Evolutionary conservation across 108 stramenopile genomes (phyloP), one percentile per base, ranked within the genome.

Genomic region (Skeletonema menzelii): DNA sequence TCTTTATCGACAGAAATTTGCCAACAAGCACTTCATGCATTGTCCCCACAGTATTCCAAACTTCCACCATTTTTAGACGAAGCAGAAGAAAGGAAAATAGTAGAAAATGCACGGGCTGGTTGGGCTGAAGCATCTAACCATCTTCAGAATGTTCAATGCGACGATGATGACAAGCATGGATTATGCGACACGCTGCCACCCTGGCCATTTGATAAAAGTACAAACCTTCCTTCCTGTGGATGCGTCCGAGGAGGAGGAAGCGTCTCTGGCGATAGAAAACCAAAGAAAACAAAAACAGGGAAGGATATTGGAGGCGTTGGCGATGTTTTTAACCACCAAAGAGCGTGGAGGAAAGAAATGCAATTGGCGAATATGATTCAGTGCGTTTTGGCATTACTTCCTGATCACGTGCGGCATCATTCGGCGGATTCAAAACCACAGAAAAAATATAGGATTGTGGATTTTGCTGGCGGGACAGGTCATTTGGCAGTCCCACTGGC

Each of bases 381-480:
- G 28, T 90, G 91, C 27, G 83, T 92, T 27, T 67, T 90, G 27
- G 70, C 84, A 14, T 63, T 91, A 67, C 57, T 88, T 35, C 85
- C 84, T 37, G n/a, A 69, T 40, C 34, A 47, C n/a, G 27, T 73
- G 56, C 44, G 40, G 24, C 69, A 65, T 26, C 60, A 26, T 15
- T 27, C 14, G 12, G 32, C 42, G 0, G 13, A 42, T 1, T 42
- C 40, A n/a, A 42, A 42, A 15, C n/a, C 15, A 38, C 34, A 27
- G 62, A 31, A 70, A 44, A 72, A 72, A 15, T 20, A 70, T 53
- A 87, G 88, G 8, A 88, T 92, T 65, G 88, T 92, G 10, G 91
- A 92, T 76, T 89, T 92, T 72, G 86, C 84, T 32, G 91, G 91
- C 13, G 91, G 91, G 14, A 84, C 85, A 12, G 88, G 91, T 26